Conservation (phyloP, 495 filamentous ascomycete genomes). For the Aspergillus cavernicola region DNA sequence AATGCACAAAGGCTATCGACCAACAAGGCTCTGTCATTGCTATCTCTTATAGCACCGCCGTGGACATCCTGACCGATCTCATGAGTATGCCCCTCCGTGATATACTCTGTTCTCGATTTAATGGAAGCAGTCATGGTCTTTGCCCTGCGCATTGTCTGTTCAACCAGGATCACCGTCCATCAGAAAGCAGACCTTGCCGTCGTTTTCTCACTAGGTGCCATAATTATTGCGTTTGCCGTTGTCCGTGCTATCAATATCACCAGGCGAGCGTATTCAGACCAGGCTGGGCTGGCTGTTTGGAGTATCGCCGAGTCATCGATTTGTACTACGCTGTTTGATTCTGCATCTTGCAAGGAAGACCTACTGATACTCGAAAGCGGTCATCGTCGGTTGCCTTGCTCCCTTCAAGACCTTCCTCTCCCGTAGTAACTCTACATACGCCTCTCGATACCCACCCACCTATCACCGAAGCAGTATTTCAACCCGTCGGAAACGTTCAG, state of each 20-base stretch:
- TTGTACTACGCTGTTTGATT: conserved; percentile 24
- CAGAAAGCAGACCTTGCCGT: conserved; percentile 31
- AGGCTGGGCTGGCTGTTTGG: conserved; percentile 28
- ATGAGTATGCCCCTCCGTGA: conserved; percentile 18
- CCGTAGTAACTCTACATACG: background rate
- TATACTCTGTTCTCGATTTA: background rate
- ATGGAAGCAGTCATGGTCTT: conserved; percentile 29
- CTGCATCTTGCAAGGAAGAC: background rate
- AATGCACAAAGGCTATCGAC: conserved; percentile 20
- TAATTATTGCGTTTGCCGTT: conserved; percentile 33
- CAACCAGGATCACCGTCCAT: conserved; percentile 20
- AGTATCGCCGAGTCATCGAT: conserved; percentile 29
- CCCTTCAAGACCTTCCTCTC: conserved; percentile 40
- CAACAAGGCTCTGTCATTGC: conserved; percentile 29
- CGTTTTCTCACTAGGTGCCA: conserved; percentile 29
- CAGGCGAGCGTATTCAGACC: conserved; percentile 20
- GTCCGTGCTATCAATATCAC: conserved; percentile 30
- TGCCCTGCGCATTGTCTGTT: conserved; percentile 28
- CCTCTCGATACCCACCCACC: background rate
- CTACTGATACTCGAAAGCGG: conserved; percentile 24
- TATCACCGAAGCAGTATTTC: conserved; percentile 10
- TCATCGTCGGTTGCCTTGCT: conserved; percentile 46
- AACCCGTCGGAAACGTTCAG: background rate
- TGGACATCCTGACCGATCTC: conserved; percentile 41
- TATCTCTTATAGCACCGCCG: conserved; percentile 41